Base-by-base conservation (phyloP, 495 filamentous ascomycete genomes). In the Chaetomidium leptoderma region DNA sequence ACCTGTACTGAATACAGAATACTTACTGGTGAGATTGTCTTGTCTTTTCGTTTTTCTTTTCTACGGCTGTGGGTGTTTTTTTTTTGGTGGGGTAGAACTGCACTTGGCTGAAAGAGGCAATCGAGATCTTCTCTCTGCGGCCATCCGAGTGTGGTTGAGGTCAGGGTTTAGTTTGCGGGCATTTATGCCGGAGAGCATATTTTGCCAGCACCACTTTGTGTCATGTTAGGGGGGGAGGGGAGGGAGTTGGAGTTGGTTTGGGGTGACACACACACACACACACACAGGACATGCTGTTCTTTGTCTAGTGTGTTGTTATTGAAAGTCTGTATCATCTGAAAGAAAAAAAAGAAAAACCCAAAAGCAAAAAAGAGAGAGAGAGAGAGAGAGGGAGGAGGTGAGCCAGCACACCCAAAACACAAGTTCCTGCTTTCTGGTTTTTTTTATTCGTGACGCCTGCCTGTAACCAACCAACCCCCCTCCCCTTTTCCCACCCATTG, bases 351-450 rank as follows among this genome's bases (percentile, higher is more conserved):
- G 29, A 29, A 35, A n/a, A n/a, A n/a, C n/a, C n/a, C n/a, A n/a
- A n/a, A n/a, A n/a, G n/a, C n/a, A n/a, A n/a, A n/a, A n/a, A 35
- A 48, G 16, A 48, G 4, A 24, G 21, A 21, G 17, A 44, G 27
- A 24, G 29, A 23, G 17, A 33, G 6, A 46, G 19, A n/a, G 19
- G 8, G 13, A 21, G 47, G 32, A 46, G 14, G 40, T 55, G 53
- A 55, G 7, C 53, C 53, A 55, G 53, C 53, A 55, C 53, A n/a
- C n/a, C n/a, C n/a, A n/a, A 55, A 37, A 36, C 21, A 27, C 19
- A 23, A 24, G 17, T 37, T 35, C 39, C 39, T 17, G 3, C 26
- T 21, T 27, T n/a, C 16, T 6, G 17, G 4, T 33, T 11, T 14
- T 43, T 37, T 24, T 43, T 43, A 3, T 55, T 45, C 17, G 29